Base-by-base conservation (phyloP, 305 asterid genomes). In the Lippia alba region DNA sequence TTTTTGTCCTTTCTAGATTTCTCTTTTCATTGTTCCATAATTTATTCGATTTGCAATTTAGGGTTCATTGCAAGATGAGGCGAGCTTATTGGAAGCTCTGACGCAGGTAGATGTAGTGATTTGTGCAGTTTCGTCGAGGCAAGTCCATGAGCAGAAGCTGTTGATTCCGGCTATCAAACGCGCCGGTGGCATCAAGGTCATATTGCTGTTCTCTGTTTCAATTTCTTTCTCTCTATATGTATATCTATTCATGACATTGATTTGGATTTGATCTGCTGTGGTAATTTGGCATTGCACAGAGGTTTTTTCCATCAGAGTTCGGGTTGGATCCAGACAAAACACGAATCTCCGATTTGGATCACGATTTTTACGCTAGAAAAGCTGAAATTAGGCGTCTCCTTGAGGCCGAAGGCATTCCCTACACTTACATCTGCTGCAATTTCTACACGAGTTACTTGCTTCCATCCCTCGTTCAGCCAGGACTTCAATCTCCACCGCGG, bases 261-360 rank as follows among this genome's bases (percentile, higher is more conserved):
- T 66, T 71, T 56, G 17, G 9, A 44, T 16, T 7, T 41, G 20
- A 9, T 54, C 51, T 5, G 34, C 59, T 46, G 61, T 65, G 75
- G 61, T 63, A 36, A 61, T 48, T 56, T 64, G 77, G 70, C 51
- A 53, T 63, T 64, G 16, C 81, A 83, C 87, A 89, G 94, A 84
- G 96, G 87, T 94, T 94, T 69, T 76, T 89, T 61, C 98, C 98
- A 64, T 87, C 98, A 10, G 98, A 94, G 76, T 94, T 91, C 15
- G 98, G 98, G 72, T 34, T 72, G 16, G 96, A 94, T 81, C 96
- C 98, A 16, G 94, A 91, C 67, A 89, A 73, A 82, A 91, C 80
- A 70, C 89, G 74, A 54, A 74, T 91, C 10, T 81, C 96, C 16
- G 45, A 88, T 65, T 14, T 94, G 86, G 97, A 91, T 76, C 81